Evolutionary conservation across 306 rosid species (phyloP).

Genomic region (Cajanus cajan): DNA sequence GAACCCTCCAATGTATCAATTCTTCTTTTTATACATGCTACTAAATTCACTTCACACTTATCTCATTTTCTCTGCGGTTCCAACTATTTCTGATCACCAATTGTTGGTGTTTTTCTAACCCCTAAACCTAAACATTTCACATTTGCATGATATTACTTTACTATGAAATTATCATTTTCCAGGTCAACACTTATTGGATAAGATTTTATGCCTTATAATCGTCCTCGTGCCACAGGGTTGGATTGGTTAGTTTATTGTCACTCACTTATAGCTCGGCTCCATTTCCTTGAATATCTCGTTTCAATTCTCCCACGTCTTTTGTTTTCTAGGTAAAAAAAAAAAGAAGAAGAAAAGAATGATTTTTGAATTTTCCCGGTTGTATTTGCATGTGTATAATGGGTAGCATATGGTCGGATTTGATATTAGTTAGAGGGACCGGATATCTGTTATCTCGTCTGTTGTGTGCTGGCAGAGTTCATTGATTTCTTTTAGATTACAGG

Average conservation of each 20-base stretch:
- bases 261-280: too few relatives aligned
- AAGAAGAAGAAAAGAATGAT: too few relatives aligned
- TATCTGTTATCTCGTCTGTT: neutral
- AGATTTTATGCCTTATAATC: too few relatives aligned
- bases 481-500: conserved; percentile 52
- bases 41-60: neutral
- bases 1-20: neutral
- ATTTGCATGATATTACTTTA: neutral
- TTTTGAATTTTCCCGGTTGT: neutral
- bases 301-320: neutral
- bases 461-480: conserved; percentile 22
- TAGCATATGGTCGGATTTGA: neutral
- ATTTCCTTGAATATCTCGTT: too few relatives aligned
- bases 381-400: neutral
- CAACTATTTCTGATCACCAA: neutral
- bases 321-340: too few relatives aligned
- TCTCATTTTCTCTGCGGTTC: neutral
- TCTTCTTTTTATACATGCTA: neutral
- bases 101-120: neutral
- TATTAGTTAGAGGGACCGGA: neutral
- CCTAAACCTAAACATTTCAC: neutral
- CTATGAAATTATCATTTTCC: neutral
- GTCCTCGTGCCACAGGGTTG: too few relatives aligned
- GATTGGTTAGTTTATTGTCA: too few relatives aligned
- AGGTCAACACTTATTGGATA: too few relatives aligned